These are phyloP conservation scores for Bullera alba DNA, from an alignment of 768 basidiomycete species.

Conservation along the genomic window DNA sequence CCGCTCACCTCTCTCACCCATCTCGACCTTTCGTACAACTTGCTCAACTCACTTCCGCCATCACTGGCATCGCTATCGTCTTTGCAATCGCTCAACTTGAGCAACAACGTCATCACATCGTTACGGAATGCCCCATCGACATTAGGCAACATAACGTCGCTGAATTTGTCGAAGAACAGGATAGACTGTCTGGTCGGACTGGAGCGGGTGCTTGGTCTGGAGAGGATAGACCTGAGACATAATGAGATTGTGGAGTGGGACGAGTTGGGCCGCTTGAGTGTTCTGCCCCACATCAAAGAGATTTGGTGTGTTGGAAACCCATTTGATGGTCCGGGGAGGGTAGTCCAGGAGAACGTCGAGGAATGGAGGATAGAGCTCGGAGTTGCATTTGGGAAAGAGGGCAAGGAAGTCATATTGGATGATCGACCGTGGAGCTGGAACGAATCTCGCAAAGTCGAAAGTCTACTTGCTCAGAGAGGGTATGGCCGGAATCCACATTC, in stretches of 20 bases:
- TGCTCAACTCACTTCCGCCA: constrained; percentile 77
- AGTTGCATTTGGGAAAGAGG: constrained; percentile 74
- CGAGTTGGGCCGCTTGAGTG: constrained; percentile 75
- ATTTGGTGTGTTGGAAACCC: constrained; percentile 78
- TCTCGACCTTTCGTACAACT: constrained; percentile 83
- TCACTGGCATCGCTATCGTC: constrained; percentile 67
- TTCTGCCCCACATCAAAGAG: constrained; percentile 69
- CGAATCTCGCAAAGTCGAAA: constrained; percentile 34
- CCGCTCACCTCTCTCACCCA: constrained; percentile 55
- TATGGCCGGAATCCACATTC: not conserved
- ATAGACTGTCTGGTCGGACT: constrained; percentile 92
- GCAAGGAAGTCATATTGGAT: constrained; percentile 69
- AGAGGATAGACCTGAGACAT: constrained; percentile 72
- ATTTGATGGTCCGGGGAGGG: constrained; percentile 52
- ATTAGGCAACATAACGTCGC: constrained; percentile 65
- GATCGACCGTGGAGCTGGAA: constrained; percentile 49
- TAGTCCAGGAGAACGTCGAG: too few species aligned
- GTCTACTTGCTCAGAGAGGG: constrained; percentile 5
- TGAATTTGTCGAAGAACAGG: constrained; percentile 80
- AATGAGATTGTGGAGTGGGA: constrained; percentile 75
- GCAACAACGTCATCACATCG: constrained; percentile 97
- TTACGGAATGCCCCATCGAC: constrained; percentile 78
- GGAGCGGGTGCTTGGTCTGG: constrained; percentile 76
- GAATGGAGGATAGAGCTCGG: constrained; percentile 73
- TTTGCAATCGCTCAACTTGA: constrained; percentile 84